Conservation (phyloP, 352 stramenopile species). For the Pythium apleroticum region DNA sequence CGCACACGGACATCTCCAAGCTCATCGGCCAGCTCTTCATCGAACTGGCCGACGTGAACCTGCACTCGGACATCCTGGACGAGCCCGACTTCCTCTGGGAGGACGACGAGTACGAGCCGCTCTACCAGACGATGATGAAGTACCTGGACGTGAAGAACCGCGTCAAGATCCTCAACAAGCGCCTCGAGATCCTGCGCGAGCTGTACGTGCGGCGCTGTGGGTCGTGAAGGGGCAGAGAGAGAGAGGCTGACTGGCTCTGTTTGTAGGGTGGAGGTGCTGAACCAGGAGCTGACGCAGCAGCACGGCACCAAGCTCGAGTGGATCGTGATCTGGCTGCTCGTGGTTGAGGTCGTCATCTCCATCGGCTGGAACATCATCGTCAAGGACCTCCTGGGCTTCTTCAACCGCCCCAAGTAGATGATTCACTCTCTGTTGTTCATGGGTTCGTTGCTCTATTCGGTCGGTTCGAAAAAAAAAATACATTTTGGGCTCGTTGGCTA, state of each 20-base stretch:
- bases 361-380: conserved; percentile 81
- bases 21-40: conserved; percentile 91
- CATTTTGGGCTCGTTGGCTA: conserved; percentile 25
- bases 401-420: conserved; percentile 29
- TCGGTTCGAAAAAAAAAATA: conserved; percentile 17
- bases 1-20: conserved; percentile 88
- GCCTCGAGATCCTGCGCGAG: conserved; percentile 91
- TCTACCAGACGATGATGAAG: conserved; percentile 89
- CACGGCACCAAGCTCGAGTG: conserved; percentile 91
- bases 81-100: conserved; percentile 94
- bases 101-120: conserved; percentile 88
- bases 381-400: conserved; percentile 82
- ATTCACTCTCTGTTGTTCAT: not conserved
- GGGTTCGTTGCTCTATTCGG: not conserved
- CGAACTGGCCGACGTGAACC: conserved; percentile 88
- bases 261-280: conserved; percentile 89
- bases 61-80: conserved; percentile 93
- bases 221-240: no score
- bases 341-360: conserved; percentile 86
- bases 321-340: conserved; percentile 94
- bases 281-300: conserved; percentile 85
- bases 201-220: conserved; percentile 74
- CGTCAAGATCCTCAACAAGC: conserved; percentile 92
- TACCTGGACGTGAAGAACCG: conserved; percentile 92
- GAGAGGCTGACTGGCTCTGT: no score